Conservation (phyloP, 2,329 filamentous ascomycete genomes). For the Paracorniculantispora psalliotae region DNA sequence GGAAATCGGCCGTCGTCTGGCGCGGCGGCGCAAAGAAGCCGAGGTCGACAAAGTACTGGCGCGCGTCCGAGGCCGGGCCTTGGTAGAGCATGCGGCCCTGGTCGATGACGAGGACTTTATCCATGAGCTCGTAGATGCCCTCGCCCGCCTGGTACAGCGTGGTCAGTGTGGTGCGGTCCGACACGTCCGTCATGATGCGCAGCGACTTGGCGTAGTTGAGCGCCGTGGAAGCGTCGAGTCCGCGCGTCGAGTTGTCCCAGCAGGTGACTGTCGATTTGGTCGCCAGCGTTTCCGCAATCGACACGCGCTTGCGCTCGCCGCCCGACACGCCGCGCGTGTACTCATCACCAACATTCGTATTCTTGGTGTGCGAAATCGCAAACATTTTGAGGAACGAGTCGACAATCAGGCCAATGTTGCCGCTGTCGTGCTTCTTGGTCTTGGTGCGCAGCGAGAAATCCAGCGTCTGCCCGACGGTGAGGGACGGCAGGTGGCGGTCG, state of each 20-base stretch:
- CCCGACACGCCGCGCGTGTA: conserved; percentile 69
- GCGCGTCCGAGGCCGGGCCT: conserved; percentile 58
- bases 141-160: conserved; percentile 41
- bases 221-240: conserved; percentile 74
- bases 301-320: conserved; percentile 75
- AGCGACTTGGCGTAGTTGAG: conserved; percentile 70
- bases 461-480: conserved; percentile 75
- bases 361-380: conserved; percentile 68
- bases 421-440: conserved; percentile 60
- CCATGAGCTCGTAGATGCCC: conserved; percentile 52
- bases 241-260: conserved; percentile 77
- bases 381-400: conserved; percentile 72
- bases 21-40: conserved; percentile 68
- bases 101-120: conserved; percentile 77
- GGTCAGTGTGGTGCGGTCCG: conserved; percentile 50
- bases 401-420: conserved; percentile 63
- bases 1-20: conserved; percentile 69
- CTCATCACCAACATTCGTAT: conserved; percentile 72
- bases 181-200: conserved; percentile 70
- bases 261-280: conserved; percentile 68
- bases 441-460: conserved; percentile 72
- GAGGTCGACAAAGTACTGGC: conserved; percentile 63
- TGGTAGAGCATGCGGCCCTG: conserved; percentile 65
- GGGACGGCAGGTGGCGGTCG: conserved; percentile 66
- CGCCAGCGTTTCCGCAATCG: conserved; percentile 71